phyloP scores from a whole-genome alignment of 1,139 yeast genomes.

The Yamadazyma buinensis region DNA sequence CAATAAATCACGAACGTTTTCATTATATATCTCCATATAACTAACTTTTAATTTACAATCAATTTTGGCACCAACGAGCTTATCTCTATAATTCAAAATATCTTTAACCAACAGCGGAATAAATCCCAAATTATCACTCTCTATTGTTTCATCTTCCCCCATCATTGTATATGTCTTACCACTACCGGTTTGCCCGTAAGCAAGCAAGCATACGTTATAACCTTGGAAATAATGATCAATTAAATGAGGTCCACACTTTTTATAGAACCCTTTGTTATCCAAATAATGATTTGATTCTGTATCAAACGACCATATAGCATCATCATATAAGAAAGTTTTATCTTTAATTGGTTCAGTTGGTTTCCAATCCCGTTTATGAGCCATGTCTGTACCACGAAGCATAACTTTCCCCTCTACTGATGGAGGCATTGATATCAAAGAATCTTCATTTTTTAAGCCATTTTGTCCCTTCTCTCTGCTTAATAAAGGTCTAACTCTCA shows the following conservation, averaged over 20 bases:
- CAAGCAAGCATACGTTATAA: slow-evolving; percentile 69
- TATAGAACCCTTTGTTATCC: slow-evolving; percentile 49
- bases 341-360: neutral
- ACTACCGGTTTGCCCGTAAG: slow-evolving; percentile 75
- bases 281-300: slow-evolving; percentile 30
- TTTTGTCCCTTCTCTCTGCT: no score
- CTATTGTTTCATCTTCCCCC: slow-evolving; percentile 35
- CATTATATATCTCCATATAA: slow-evolving; percentile 72
- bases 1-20: slow-evolving; percentile 59
- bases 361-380: neutral
- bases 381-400: neutral
- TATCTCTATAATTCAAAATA: slow-evolving; percentile 44
- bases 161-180: slow-evolving; percentile 77
- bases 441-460: no score
- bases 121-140: slow-evolving; percentile 45
- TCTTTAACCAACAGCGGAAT: slow-evolving; percentile 58
- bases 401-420: slow-evolving; percentile 8
- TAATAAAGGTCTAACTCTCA: slow-evolving; percentile 44
- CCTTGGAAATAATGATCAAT: slow-evolving; percentile 66
- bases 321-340: slow-evolving; percentile 50
- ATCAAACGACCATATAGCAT: slow-evolving; percentile 56
- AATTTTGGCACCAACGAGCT: slow-evolving; percentile 34
- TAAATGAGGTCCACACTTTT: slow-evolving; percentile 51
- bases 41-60: slow-evolving; percentile 56
- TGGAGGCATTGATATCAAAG: slow-evolving; percentile 9